These are phyloP conservation scores for Chlamydomonas asymmetrica DNA, from an alignment of 139 green algal genomes.

Conservation along the genomic window DNA sequence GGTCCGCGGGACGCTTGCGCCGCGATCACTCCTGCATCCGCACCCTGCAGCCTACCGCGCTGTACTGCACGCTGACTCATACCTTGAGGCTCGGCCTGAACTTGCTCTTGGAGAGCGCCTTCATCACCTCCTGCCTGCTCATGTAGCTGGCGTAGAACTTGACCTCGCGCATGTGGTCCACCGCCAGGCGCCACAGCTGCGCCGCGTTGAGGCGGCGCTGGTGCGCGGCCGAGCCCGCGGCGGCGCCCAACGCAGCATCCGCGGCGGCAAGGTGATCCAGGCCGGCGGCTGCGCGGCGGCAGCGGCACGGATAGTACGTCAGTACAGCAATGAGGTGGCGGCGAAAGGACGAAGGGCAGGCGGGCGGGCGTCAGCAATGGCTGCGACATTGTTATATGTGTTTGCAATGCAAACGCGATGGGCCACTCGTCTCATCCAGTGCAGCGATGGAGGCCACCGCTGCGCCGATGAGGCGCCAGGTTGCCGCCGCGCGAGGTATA, in stretches of 20 bases:
- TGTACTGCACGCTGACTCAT: not conserved
- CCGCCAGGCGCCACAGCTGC: not conserved
- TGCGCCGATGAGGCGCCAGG: no score
- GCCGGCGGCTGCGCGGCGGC: not conserved
- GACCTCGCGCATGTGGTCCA: not conserved
- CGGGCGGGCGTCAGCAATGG: no score
- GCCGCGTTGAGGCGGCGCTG: not conserved
- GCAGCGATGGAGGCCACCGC: no score
- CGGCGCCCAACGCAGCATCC: not conserved
- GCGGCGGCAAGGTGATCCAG: not conserved
- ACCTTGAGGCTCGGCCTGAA: conserved; percentile 24
- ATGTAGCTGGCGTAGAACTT: no score
- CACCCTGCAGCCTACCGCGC: not conserved
- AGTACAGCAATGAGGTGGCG: no score
- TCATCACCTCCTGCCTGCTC: conserved; percentile 13
- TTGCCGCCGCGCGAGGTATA: no score
- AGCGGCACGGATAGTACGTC: not conserved
- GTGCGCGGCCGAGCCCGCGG: not conserved
- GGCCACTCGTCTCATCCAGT: no score
- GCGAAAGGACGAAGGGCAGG: no score
- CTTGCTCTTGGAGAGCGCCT: conserved; percentile 6
- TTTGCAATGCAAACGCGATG: no score
- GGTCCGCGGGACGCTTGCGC: not conserved
- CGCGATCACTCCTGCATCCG: not conserved
- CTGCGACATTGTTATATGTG: no score